A percentile compares a stretch with the other conserved stretches of the same genome.
phyloP scores from a whole-genome alignment of 495 filamentous ascomycete species.

The Talaromyces adpressus region DNA sequence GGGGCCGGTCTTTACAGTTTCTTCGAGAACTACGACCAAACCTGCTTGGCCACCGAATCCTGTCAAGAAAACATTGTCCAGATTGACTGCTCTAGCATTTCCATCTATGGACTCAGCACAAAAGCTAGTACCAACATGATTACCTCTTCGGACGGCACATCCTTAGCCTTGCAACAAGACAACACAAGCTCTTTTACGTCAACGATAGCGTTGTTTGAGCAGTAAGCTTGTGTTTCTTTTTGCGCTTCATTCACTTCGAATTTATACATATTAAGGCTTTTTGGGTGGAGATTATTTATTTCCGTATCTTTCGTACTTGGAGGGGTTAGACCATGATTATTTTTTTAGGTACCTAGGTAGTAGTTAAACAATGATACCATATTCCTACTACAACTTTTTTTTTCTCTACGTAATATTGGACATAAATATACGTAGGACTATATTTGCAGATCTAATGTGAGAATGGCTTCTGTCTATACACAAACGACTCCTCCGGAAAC shows the following conservation, averaged over 20 bases:
- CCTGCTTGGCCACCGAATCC: conserved; percentile 62
- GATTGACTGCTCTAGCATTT: conserved; percentile 65
- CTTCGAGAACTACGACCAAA: conserved; percentile 79
- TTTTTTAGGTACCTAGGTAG: not conserved
- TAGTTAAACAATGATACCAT: not conserved
- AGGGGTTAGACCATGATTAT: not conserved
- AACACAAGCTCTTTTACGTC: conserved; percentile 72
- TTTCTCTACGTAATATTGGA: no score
- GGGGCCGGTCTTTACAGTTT: conserved; percentile 80
- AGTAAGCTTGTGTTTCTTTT: conserved; percentile 11
- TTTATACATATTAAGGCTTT: conserved; percentile 3
- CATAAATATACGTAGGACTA: no score
- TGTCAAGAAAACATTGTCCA: conserved; percentile 88
- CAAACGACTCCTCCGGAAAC: conserved; percentile 35
- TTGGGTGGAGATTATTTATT: not conserved
- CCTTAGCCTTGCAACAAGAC: conserved; percentile 52
- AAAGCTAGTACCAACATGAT: conserved; percentile 88
- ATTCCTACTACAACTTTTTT: not conserved
- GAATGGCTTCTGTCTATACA: conserved; percentile 36
- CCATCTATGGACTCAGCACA: conserved; percentile 76
- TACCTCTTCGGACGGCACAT: conserved; percentile 40
- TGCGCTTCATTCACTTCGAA: not conserved
- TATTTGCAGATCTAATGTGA: conserved; percentile 25
- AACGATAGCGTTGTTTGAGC: conserved; percentile 59
- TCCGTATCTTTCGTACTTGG: not conserved